Evolutionary conservation across 78 protist species (phyloP).

Genomic region (Chrysochromulina parva): DNA sequence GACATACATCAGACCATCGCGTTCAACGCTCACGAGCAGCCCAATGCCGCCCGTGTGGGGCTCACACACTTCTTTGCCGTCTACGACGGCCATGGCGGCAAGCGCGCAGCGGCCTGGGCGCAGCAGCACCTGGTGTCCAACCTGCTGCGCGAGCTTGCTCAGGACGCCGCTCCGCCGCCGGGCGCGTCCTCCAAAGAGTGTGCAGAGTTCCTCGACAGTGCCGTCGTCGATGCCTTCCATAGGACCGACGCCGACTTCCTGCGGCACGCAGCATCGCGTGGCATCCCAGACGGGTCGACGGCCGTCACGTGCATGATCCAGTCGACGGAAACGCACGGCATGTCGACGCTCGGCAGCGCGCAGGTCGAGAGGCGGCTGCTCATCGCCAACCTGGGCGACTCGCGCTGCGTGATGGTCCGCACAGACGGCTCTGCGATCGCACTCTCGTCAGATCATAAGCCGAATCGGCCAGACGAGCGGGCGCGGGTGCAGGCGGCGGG

Average conservation of each 20-base stretch:
- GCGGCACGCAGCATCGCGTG: not conserved
- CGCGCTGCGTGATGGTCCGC: slow-evolving; percentile 1
- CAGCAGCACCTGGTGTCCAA: not conserved
- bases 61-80: slow-evolving; percentile 16
- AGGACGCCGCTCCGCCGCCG: too few relatives aligned
- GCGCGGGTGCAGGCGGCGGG: slow-evolving; percentile 5
- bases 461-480: slow-evolving; percentile 18
- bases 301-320: not conserved
- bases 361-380: not conserved
- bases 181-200: not conserved
- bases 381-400: slow-evolving; percentile 12
- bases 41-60: not conserved
- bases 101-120: slow-evolving; percentile 12
- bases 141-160: too few relatives aligned
- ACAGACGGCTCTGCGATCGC: not conserved
- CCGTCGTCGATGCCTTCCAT: not conserved
- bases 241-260: not conserved
- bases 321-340: not conserved
- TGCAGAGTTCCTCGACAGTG: not conserved
- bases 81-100: slow-evolving; percentile 33
- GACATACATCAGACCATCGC: not conserved
- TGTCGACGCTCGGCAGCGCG: too few relatives aligned
- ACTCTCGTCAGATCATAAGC: not conserved
- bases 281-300: not conserved
- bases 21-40: too few relatives aligned